Conservation (phyloP, 208 protist genomes). For the Borovskyia barvae region DNA sequence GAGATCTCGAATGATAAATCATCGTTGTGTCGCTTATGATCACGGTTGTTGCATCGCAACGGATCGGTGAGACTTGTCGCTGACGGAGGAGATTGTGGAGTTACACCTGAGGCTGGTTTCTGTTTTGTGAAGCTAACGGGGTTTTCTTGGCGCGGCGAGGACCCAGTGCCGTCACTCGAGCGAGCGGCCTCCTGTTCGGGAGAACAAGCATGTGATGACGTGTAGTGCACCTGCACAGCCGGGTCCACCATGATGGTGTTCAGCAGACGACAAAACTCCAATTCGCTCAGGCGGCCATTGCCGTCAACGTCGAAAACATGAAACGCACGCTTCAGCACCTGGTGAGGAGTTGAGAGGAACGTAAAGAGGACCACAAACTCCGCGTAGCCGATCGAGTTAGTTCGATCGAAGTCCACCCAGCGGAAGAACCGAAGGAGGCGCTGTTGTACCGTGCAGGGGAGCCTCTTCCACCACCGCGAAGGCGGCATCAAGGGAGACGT, state of each 20-base stretch:
- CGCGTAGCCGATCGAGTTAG: conserved; percentile 48
- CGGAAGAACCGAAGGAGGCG: conserved; percentile 37
- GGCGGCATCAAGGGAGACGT: neutral
- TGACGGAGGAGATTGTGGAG: neutral
- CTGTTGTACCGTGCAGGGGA: conserved; percentile 17
- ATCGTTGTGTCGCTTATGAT: conserved; percentile 1
- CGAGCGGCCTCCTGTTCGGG: neutral
- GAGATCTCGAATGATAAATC: conserved; percentile 16
- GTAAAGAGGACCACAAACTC: conserved; percentile 76
- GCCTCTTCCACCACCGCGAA: conserved; percentile 9
- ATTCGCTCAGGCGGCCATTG: conserved; percentile 36
- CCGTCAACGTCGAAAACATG: conserved; percentile 51
- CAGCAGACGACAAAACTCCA: conserved; percentile 46
- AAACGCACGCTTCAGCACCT: conserved; percentile 51
- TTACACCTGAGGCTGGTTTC: neutral
- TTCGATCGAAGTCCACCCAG: conserved; percentile 50
- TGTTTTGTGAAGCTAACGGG: neutral
- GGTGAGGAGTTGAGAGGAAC: conserved; percentile 46
- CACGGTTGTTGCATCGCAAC: conserved; percentile 2
- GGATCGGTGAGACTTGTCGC: neutral
- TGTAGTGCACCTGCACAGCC: conserved; percentile 37
- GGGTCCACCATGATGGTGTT: conserved; percentile 78
- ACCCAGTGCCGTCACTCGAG: neutral
- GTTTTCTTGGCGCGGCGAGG: neutral
- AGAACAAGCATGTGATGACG: too few relatives aligned